Conservation (phyloP, 768 basidiomycete species). For the Astraeus odoratus region DNA sequence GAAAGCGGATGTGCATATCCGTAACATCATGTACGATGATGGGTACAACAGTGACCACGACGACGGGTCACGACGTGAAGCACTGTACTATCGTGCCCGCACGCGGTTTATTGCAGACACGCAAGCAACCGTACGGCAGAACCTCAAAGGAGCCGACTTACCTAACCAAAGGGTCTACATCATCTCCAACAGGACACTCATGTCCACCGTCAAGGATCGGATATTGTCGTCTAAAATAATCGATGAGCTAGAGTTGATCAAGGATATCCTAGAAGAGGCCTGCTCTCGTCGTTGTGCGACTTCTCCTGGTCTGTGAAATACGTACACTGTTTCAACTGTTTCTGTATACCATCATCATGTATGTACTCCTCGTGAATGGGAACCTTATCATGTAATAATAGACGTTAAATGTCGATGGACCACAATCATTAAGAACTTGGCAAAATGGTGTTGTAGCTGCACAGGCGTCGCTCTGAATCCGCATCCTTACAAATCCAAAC, state of each 20-base stretch:
- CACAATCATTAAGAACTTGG: too few species aligned
- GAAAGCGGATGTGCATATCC: conserved; percentile 13
- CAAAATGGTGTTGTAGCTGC: too few species aligned
- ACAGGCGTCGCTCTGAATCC: neutral
- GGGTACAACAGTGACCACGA: conserved; percentile 7
- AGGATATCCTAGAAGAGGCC: conserved; percentile 8
- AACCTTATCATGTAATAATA: too few species aligned
- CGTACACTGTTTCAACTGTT: neutral
- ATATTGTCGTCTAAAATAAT: conserved; percentile 4
- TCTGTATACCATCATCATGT: neutral
- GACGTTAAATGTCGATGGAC: too few species aligned
- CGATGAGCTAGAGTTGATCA: conserved; percentile 12
- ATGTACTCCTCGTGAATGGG: neutral
- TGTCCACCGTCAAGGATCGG: conserved; percentile 5
- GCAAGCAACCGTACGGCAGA: conserved; percentile 8
- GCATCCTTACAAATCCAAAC: neutral
- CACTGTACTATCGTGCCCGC: conserved; percentile 9
- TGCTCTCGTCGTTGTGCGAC: conserved; percentile 3
- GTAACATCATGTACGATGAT: conserved; percentile 8
- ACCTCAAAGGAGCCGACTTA: conserved; percentile 11
- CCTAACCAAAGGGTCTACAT: conserved; percentile 18
- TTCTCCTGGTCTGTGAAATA: neutral
- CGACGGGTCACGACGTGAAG: neutral
- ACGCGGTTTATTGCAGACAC: conserved; percentile 15
- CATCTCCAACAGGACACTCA: conserved; percentile 11